Conservation (phyloP, 352 stramenopile genomes). For the Pythium biforme region DNA sequence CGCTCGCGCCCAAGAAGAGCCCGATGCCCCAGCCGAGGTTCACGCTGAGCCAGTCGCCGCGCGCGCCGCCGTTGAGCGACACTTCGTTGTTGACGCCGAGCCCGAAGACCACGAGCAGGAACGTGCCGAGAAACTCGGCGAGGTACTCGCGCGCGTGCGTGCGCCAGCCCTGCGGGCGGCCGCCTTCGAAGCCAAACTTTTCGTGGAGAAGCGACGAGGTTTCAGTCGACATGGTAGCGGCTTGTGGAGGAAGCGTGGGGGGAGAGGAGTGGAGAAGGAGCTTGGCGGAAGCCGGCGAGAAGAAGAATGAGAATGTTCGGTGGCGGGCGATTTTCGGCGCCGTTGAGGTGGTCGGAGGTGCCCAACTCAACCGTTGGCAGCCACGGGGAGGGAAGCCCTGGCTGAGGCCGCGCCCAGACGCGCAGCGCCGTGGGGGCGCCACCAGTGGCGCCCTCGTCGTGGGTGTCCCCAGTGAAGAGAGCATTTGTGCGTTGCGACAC, state of each 20-base stretch:
- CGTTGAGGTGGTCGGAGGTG: neutral
- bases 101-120: slow-evolving; percentile 64
- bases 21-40: slow-evolving; percentile 69
- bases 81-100: slow-evolving; percentile 64
- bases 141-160: slow-evolving; percentile 51
- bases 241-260: neutral
- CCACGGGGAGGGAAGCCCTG: neutral
- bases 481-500: neutral
- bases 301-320: slow-evolving; percentile 5
- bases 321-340: neutral
- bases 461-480: neutral
- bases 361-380: neutral
- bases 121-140: slow-evolving; percentile 59
- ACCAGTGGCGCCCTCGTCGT: neutral
- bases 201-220: slow-evolving; percentile 8
- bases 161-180: neutral
- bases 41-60: slow-evolving; percentile 64
- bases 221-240: slow-evolving; percentile 1
- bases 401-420: neutral
- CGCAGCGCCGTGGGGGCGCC: neutral
- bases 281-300: slow-evolving; percentile 2
- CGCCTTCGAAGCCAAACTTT: slow-evolving; percentile 1
- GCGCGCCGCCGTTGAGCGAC: slow-evolving; percentile 35
- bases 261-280: slow-evolving; percentile 1
- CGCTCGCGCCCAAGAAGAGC: slow-evolving; percentile 68